Percentiles rank a stretch among this genome's conserved stretches.
These are phyloP conservation scores for Ampelomyces quisqualis DNA, from an alignment of 2,329 filamentous ascomycete genomes.

Conservation along the genomic window DNA sequence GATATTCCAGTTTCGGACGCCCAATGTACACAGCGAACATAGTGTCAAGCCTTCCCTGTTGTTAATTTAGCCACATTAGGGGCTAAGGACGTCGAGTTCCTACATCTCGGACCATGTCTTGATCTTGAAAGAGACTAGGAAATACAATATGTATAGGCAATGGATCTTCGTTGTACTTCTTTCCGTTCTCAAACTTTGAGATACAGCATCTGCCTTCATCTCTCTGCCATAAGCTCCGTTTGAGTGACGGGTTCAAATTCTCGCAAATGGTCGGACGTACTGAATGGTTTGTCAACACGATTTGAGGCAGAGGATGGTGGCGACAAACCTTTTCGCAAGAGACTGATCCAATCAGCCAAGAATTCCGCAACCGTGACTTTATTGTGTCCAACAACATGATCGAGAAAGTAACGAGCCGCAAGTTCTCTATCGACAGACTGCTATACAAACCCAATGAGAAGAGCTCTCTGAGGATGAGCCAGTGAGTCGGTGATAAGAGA, in stretches of 20 bases:
- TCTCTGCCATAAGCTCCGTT: conserved; percentile 15
- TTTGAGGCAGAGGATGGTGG: background rate
- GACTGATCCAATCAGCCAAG: conserved; percentile 13
- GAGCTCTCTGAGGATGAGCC: conserved; percentile 14
- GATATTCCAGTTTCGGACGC: conserved; percentile 5
- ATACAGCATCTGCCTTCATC: conserved; percentile 17
- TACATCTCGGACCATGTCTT: conserved; percentile 10
- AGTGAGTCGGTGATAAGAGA: conserved; percentile 13
- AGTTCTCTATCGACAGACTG: conserved; percentile 13
- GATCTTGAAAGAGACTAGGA: conserved; percentile 11
- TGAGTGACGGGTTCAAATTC: conserved; percentile 7
- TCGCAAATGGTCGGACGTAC: conserved; percentile 12
- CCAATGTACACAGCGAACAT: conserved; percentile 14
- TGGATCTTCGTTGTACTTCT: too few species aligned
- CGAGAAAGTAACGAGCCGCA: conserved; percentile 15
- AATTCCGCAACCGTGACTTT: conserved; percentile 7
- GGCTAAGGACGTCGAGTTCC: conserved; percentile 2
- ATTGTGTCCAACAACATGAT: conserved; percentile 8
- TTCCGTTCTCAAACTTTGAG: conserved; percentile 7
- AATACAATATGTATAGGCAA: conserved; percentile 12
- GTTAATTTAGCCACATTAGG: conserved; percentile 1
- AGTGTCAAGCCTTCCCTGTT: conserved; percentile 8
- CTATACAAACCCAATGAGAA: conserved; percentile 14
- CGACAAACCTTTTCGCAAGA: conserved; percentile 12
- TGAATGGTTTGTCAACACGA: conserved; percentile 2